A percentile compares a stretch with the other conserved stretches of the same genome.
Conservation (phyloP, 371 early-diverging fungal species). For the Dichotomocladium elegans region DNA sequence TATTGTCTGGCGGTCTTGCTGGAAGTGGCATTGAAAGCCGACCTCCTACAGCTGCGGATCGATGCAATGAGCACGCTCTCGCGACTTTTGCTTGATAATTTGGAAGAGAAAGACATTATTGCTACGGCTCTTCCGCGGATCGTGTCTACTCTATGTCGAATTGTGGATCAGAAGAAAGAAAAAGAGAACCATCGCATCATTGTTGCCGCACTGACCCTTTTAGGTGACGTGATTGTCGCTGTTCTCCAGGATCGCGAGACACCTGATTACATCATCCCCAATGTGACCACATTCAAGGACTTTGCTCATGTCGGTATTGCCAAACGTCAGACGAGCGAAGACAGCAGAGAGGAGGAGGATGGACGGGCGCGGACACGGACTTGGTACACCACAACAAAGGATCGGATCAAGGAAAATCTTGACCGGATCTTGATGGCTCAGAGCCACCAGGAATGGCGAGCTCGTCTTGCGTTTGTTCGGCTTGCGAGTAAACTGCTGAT, state of each 20-base stretch:
- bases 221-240: slow-evolving; percentile 30
- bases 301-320: slow-evolving; percentile 2
- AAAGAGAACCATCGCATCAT: slow-evolving; percentile 50
- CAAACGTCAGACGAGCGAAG: neutral
- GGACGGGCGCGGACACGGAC: slow-evolving; percentile 1
- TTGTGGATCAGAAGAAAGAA: slow-evolving; percentile 32
- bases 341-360: neutral
- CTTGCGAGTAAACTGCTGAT: slow-evolving; percentile 36
- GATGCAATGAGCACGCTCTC: slow-evolving; percentile 27
- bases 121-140: slow-evolving; percentile 44
- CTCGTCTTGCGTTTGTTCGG: slow-evolving; percentile 38
- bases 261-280: slow-evolving; percentile 6
- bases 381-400: slow-evolving; percentile 30
- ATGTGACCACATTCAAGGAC: slow-evolving; percentile 22
- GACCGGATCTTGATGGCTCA: slow-evolving; percentile 26
- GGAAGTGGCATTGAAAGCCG: slow-evolving; percentile 22
- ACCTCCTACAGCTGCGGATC: slow-evolving; percentile 33
- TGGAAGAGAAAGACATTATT: slow-evolving; percentile 27
- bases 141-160: slow-evolving; percentile 33
- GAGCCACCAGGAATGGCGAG: slow-evolving; percentile 30
- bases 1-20: slow-evolving; percentile 28
- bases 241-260: slow-evolving; percentile 37
- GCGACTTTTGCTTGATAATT: slow-evolving; percentile 23
- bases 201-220: slow-evolving; percentile 25
- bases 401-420: slow-evolving; percentile 18